A percentile compares a stretch with the other conserved stretches of the same genome.
phyloP scores from a whole-genome alignment of 768 basidiomycete species.

The Aureoboletus auriporus region DNA sequence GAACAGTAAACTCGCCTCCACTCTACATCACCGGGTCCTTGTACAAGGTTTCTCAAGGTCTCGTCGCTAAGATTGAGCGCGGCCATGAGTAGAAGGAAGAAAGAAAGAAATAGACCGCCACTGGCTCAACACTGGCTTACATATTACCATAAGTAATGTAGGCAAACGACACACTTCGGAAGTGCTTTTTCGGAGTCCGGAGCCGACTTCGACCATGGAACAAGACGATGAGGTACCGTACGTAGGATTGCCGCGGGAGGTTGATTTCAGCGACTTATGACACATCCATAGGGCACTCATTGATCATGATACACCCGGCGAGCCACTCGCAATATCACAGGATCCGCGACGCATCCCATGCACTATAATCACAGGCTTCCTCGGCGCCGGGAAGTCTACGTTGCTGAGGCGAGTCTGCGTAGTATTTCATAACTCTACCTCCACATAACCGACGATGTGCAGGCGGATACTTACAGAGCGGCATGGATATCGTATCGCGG shows the following conservation, averaged over 20 bases:
- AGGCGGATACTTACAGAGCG: conserved; percentile 88
- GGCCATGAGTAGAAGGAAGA: conserved; percentile 8
- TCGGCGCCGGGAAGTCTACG: conserved; percentile 94
- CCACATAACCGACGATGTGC: neutral
- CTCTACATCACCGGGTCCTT: conserved; percentile 79
- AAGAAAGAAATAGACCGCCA: neutral
- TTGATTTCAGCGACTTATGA: conserved; percentile 6
- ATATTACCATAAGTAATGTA: neutral
- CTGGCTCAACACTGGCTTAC: neutral
- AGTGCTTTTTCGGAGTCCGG: conserved; percentile 25
- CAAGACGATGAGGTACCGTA: conserved; percentile 61
- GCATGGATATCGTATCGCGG: conserved; percentile 94
- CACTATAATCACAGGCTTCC: conserved; percentile 92
- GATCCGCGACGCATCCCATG: conserved; percentile 60
- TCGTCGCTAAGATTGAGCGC: conserved; percentile 32
- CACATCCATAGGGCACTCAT: conserved; percentile 26
- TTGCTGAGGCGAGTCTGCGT: conserved; percentile 57
- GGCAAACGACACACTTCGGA: conserved; percentile 15
- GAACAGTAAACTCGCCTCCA: conserved; percentile 56
- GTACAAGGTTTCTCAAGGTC: conserved; percentile 56
- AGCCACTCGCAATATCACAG: neutral
- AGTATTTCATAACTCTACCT: neutral
- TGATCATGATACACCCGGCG: conserved; percentile 17
- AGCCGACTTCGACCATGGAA: conserved; percentile 34
- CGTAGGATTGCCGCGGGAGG: conserved; percentile 14